Evolutionary conservation across 2,329 filamentous ascomycete species (phyloP), one percentile per base, ranked within the genome.

Genomic region (Grosmannia serpens): DNA sequence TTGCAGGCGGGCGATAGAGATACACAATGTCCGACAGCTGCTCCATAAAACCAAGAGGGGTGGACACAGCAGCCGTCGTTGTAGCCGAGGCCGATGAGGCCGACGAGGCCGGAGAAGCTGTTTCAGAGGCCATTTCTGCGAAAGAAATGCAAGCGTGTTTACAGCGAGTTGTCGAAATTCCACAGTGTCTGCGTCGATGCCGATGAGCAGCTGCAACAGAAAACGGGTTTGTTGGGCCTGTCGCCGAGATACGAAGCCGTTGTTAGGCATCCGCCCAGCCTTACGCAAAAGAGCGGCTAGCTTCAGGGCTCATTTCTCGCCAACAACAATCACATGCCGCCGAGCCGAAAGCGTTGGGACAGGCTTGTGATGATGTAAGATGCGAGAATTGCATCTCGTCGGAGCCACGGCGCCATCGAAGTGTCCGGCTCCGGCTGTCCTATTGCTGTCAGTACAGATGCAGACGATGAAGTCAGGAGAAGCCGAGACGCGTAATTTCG

Each of bases 1-100:
- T 6, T 33, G 5, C 9, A 1, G 64, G 53, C 6, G 72, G 71
- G 2, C 68, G 66, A 61, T 71, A 71, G 62, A 74, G 66, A 55
- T 71, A 69, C 17, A 73, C 70, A 24, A 65, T 63, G 20, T 70
- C 65, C n/a, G 70, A 72, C 53, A 77, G 67, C n/a, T 62, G 62
- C 46, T 69, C 65, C 70, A 76, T 74, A 60, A 68, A 70, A 31
- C 63, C 64, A 9, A 77, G 64, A 1, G 68, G 56, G 31, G 26
- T 22, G 17, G 41, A 8, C 27, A 22, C 26, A 8, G 27, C 13
- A n/a, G 17, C 50, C 41, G 20, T 29, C 46, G 27, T n/a, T 22
- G 64, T 20, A 4, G 49, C 11, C 49, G 26, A 22, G 47, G 26
- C 47, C 22, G 47, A 26, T 15, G 47, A 50, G 47, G 26, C 47